Evolutionary conservation across 257 asterid species (phyloP).

Genomic region (Solanum acaule): DNA sequence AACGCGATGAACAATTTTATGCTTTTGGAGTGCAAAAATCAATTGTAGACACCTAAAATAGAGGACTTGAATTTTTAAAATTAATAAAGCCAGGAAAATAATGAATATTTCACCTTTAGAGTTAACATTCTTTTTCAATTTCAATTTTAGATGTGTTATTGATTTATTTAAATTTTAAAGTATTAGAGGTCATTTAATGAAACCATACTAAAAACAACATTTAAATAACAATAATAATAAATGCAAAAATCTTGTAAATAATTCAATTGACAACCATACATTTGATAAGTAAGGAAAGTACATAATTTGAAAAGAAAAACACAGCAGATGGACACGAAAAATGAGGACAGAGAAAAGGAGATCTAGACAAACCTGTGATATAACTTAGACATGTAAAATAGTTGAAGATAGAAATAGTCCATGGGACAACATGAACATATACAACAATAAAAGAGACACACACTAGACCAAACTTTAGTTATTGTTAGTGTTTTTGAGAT

Average conservation of each 20-base stretch:
- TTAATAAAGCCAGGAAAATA: too few relatives aligned
- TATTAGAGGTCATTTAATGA: not conserved
- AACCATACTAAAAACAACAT: not conserved
- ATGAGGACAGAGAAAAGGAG: not conserved
- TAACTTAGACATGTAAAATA: not conserved
- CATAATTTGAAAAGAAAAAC: not conserved
- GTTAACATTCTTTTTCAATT: too few relatives aligned
- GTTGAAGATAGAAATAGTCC: not conserved
- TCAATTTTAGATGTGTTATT: too few relatives aligned
- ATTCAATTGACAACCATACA: not conserved
- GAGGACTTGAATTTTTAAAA: not conserved
- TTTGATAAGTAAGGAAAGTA: not conserved
- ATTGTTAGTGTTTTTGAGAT: not conserved
- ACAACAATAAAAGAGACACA: not conserved
- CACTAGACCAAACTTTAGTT: not conserved
- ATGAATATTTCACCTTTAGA: too few relatives aligned
- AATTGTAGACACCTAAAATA: not conserved
- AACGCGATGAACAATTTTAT: not conserved
- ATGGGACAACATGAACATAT: not conserved
- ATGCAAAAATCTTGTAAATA: not conserved
- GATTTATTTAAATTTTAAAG: too few relatives aligned
- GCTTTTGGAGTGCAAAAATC: not conserved
- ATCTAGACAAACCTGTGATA: not conserved
- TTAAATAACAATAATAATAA: too few relatives aligned
- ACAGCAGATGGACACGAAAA: not conserved